Evolutionary conservation across 768 basidiomycete species (phyloP).

Genomic region (Asterophora parasitica): DNA sequence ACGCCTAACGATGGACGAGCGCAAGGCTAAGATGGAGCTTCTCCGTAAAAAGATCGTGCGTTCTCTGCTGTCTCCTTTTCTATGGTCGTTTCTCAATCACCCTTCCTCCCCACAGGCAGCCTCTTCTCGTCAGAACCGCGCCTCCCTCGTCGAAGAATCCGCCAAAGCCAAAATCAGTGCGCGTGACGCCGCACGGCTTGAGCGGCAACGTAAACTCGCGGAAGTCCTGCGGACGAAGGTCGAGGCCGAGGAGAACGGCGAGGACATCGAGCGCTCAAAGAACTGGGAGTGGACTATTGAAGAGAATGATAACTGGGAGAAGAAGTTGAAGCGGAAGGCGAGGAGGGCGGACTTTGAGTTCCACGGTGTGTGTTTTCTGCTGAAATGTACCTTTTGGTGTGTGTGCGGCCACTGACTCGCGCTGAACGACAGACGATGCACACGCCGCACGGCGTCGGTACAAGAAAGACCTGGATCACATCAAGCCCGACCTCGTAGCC

Average conservation of each 20-base stretch:
- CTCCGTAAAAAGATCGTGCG: constrained; percentile 77
- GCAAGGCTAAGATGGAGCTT: constrained; percentile 72
- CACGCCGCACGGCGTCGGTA: constrained; percentile 86
- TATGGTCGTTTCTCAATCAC: neutral
- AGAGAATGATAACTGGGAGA: constrained; percentile 96
- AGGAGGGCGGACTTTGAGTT: constrained; percentile 87
- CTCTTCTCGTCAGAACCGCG: constrained; percentile 79
- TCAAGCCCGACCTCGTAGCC: constrained; percentile 81
- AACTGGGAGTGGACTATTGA: constrained; percentile 96
- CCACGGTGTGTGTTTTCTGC: constrained; percentile 57
- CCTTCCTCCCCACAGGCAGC: constrained; percentile 46
- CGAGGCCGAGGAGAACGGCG: constrained; percentile 88
- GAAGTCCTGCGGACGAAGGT: constrained; percentile 81
- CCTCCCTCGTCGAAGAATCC: constrained; percentile 81
- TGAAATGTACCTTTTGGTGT: constrained; percentile 3
- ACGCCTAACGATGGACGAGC: constrained; percentile 57
- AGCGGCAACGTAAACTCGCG: constrained; percentile 86
- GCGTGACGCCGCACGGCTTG: constrained; percentile 78
- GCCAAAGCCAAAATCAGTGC: constrained; percentile 71
- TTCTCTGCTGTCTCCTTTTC: constrained; percentile 11
- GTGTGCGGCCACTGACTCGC: neutral
- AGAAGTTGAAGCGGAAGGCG: constrained; percentile 76
- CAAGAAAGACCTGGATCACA: constrained; percentile 84
- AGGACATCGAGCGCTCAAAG: constrained; percentile 85
- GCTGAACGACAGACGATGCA: constrained; percentile 62